A percentile compares a stretch with the other conserved stretches of the same genome.
phyloP scores from a whole-genome alignment of 805 yeast genomes.

The Phaffomyces antillensis region DNA sequence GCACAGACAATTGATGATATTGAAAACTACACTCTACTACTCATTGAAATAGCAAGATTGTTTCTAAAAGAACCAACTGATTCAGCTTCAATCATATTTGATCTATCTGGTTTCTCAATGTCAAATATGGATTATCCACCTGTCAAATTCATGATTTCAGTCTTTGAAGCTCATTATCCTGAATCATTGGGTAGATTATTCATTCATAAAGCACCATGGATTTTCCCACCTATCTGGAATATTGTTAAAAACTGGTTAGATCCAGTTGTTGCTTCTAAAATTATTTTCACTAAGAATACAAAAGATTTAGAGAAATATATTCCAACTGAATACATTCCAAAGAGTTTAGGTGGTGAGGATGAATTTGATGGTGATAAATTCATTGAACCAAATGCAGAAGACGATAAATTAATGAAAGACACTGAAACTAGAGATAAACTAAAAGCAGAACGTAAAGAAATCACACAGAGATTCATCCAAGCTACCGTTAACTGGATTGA shows the following conservation, averaged over 20 bases:
- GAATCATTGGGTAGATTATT: conserved; percentile 81
- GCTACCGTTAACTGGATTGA: conserved; percentile 78
- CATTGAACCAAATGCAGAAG: conserved; percentile 50
- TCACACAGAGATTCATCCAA: conserved; percentile 48
- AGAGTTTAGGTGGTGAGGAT: conserved; percentile 69
- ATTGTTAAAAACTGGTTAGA: conserved; percentile 88
- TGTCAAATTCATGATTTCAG: conserved; percentile 79
- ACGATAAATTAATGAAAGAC: conserved; percentile 42
- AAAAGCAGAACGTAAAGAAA: conserved; percentile 43
- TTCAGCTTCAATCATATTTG: conserved; percentile 79
- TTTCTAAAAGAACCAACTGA: conserved; percentile 70
- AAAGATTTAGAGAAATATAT: conserved; percentile 64
- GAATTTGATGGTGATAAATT: conserved; percentile 46
- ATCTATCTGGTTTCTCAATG: conserved; percentile 77
- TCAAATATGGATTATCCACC: conserved; percentile 91
- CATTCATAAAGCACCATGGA: conserved; percentile 95
- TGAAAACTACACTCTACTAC: conserved; percentile 63
- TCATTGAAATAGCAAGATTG: conserved; percentile 79
- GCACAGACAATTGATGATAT: conserved; percentile 67
- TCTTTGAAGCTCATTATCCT: conserved; percentile 95
- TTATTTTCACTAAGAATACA: conserved; percentile 66
- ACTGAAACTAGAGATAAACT: conserved; percentile 39
- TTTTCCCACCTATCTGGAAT: conserved; percentile 91
- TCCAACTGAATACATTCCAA: conserved; percentile 53
- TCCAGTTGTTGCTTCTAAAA: conserved; percentile 91